Base-by-base conservation (phyloP, 1,284 basidiomycete species). In the Inonotus obliquus region DNA sequence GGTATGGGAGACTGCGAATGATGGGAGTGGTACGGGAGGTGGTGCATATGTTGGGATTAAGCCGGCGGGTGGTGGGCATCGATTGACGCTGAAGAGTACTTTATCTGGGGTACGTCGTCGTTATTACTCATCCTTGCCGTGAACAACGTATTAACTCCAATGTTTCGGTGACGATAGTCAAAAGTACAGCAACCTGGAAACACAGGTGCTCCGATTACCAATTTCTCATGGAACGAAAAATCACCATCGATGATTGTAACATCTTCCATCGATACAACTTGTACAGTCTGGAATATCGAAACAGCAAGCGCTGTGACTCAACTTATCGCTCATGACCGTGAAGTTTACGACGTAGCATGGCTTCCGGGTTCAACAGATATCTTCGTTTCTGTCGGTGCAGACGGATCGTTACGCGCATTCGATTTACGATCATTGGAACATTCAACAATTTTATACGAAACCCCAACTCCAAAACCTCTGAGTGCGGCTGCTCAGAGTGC, bases 281-380 rank as follows among this genome's bases (percentile, higher is more conserved):
- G 94, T 71, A 96, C 94, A 1, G 88, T 96, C 35, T 96, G 96
- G 96, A 97, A 99, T 72, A 93, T 99, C 71, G 93, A 97, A 67
- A 95, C 94, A 1, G 86, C 88, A 19, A 89, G 91, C n/a, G 96
- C 97, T 14, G 86, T 99, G 69, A 99, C 97, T 1, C 97, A 99
- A 74, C 85, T 96, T 67, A 96, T 96, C 72, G 97, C 97, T 0
- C 97, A 99, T 77, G 97, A 99, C 79, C 86, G 94, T 53, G 97
- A 98, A 73, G 97, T 99, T 5, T 96, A 95, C 75, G 94, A 96
- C 71, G 94, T 96, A 54, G 95, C 94, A 45, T 98, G 97, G 96
- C 85, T 98, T n/a, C 97, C 97, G 1, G 86, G 89, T n/a, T 96
- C 93, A 11, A 92, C 92, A 3, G 96, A 99, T 73, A 96, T 98